Conservation (phyloP, 305 asterid species). For the Stenogyne calaminthoides region DNA sequence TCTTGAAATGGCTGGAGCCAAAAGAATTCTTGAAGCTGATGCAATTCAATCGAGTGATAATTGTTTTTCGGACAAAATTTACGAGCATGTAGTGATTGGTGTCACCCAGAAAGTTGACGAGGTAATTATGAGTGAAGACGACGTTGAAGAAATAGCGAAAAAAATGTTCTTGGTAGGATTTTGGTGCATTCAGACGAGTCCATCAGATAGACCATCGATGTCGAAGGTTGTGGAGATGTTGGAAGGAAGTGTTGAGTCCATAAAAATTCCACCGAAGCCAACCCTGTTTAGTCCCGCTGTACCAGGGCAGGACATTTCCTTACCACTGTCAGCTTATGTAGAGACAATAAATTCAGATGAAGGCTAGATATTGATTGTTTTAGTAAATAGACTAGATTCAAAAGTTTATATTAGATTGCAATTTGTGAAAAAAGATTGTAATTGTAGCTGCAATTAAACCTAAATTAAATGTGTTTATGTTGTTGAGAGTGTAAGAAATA, state of each 20-base stretch:
- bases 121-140: constrained; percentile 1
- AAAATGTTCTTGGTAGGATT: background rate
- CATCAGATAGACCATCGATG: too few relatives aligned
- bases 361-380: background rate
- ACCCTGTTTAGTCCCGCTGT: background rate
- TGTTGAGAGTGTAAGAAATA: too few relatives aligned
- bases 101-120: constrained; percentile 21
- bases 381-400: too few relatives aligned
- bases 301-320: background rate
- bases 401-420: too few relatives aligned
- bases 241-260: background rate
- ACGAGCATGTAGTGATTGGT: constrained; percentile 34
- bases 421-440: too few relatives aligned
- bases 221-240: background rate
- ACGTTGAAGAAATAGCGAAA: constrained; percentile 28
- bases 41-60: constrained; percentile 36
- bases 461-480: too few relatives aligned
- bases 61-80: constrained; percentile 51
- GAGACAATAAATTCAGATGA: background rate
- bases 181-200: too few relatives aligned
- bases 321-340: background rate
- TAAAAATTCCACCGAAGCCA: background rate
- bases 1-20: constrained; percentile 57
- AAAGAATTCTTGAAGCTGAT: constrained; percentile 20
- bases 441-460: too few relatives aligned